phyloP scores from a whole-genome alignment of 2,329 filamentous ascomycete species.

The Claviceps purpurea region DNA sequence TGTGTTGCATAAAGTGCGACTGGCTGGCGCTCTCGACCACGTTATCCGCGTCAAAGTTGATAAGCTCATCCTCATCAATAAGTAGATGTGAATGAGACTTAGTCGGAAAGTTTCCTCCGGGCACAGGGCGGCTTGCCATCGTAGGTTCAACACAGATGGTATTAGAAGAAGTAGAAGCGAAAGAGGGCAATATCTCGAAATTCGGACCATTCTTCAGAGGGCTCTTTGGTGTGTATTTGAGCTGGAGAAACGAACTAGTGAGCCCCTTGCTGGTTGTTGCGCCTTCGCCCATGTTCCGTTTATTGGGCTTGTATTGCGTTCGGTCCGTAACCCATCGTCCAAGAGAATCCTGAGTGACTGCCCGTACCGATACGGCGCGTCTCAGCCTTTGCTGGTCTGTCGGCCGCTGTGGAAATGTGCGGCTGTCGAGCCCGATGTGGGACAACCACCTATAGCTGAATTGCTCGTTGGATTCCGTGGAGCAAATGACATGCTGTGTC shows the following conservation, averaged over 20 bases:
- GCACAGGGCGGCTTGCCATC: conserved; percentile 1
- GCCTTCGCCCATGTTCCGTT: background rate
- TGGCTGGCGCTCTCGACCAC: background rate
- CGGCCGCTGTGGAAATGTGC: conserved; percentile 11
- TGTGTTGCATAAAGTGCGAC: background rate
- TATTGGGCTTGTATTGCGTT: conserved; percentile 4
- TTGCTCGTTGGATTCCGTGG: conserved; percentile 5
- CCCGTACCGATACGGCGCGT: conserved; percentile 6
- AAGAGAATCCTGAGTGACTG: conserved; percentile 1
- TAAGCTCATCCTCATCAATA: conserved; percentile 1
- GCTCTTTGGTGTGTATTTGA: background rate
- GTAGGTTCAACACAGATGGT: background rate
- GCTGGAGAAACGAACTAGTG: background rate
- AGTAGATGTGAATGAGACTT: background rate
- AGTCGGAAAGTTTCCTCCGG: background rate
- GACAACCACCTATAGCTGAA: conserved; percentile 15
- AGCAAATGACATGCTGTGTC: conserved; percentile 13
- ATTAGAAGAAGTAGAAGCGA: background rate
- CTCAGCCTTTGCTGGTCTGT: conserved; percentile 2
- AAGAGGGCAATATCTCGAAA: background rate
- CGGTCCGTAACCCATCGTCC: conserved; percentile 3
- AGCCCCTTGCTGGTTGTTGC: background rate
- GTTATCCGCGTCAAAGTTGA: background rate
- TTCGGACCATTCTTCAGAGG: background rate
- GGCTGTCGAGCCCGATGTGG: conserved; percentile 13